These are phyloP conservation scores for Dentipellis fragilis DNA, from an alignment of 768 basidiomycete species.

Conservation along the genomic window DNA sequence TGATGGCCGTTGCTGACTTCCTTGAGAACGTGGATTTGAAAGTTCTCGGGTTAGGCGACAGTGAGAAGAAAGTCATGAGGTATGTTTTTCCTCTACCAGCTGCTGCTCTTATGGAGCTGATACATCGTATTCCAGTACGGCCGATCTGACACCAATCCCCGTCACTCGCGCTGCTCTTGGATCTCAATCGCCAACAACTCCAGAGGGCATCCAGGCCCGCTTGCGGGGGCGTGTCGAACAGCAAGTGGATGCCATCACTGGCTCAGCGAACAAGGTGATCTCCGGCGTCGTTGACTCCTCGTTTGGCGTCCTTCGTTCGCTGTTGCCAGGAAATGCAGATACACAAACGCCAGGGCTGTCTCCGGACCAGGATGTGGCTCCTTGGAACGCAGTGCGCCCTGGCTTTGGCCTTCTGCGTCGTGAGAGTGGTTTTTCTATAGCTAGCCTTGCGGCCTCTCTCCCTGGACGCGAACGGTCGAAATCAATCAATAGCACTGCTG, in stretches of 20 bases:
- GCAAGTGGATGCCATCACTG: slow-evolving; percentile 69
- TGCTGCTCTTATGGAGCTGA: not conserved
- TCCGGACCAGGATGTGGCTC: slow-evolving; percentile 21
- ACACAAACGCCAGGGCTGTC: slow-evolving; percentile 9
- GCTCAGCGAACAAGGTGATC: slow-evolving; percentile 70
- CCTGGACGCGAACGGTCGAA: slow-evolving; percentile 38
- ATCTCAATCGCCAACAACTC: slow-evolving; percentile 26
- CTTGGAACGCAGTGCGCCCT: slow-evolving; percentile 34
- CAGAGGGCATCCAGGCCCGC: slow-evolving; percentile 38
- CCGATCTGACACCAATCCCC: slow-evolving; percentile 75
- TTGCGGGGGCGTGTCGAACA: slow-evolving; percentile 73
- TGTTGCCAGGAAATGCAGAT: slow-evolving; percentile 42
- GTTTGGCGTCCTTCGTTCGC: slow-evolving; percentile 75
- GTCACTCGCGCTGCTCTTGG: slow-evolving; percentile 45
- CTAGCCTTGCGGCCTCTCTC: slow-evolving; percentile 59
- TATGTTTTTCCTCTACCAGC: slow-evolving; percentile 17
- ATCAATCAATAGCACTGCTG: slow-evolving; percentile 16
- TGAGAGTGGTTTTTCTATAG: slow-evolving; percentile 77
- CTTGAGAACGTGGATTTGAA: slow-evolving; percentile 89
- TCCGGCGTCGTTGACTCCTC: slow-evolving; percentile 85
- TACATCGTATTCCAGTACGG: slow-evolving; percentile 38
- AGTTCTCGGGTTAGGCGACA: slow-evolving; percentile 51
- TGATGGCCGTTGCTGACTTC: slow-evolving; percentile 93
- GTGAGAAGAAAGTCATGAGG: slow-evolving; percentile 49
- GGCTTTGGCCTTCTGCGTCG: slow-evolving; percentile 63